Evolutionary conservation across 768 basidiomycete genomes (phyloP), one percentile per base, ranked within the genome.

Genomic region (Boletus rubescentipes): DNA sequence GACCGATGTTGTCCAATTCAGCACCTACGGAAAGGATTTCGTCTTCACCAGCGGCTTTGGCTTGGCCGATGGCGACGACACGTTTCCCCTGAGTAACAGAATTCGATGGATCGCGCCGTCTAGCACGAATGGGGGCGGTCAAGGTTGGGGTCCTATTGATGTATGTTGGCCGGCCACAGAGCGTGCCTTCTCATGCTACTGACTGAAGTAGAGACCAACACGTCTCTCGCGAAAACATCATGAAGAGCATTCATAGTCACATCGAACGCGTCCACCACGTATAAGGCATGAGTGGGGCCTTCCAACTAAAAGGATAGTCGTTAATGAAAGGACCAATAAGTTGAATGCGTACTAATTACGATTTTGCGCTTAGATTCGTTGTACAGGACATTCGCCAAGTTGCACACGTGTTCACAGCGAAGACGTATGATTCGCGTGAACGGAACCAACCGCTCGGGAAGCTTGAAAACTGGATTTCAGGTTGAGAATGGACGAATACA

Each of bases 121-220:
- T n/a, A n/a, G n/a, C n/a, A n/a, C n/a, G n/a, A n/a, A n/a, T n/a
- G n/a, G n/a, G n/a, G n/a, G n/a, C n/a, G n/a, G n/a, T n/a, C n/a
- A n/a, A n/a, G n/a, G n/a, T n/a, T n/a, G n/a, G n/a, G n/a, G n/a
- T n/a, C 51, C 50, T 46, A 12, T 46, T 34, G 7, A 37, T 29
- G 15, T 26, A 11, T 20, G 34, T 36, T 14, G 30, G 43, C 8
- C 12, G 26, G 4, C 43, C 26, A 20, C 12, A 7, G 16, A 44
- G 46, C 12, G 5, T 5, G 39, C 2, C 32, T 1, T 20, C 26
- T 36, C 14, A n/a, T 16, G 15, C 34, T 21, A 20, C 50, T 11
- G 18, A 51, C 50, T 36, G 11, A 52, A 29, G 26, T 52, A 52
- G 31, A 46, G 29, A 16, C 51, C 51, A 46, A 36, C 44, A 52